phyloP scores from a whole-genome alignment of 2,329 filamentous ascomycete species.

The Diaporthe destruens region DNA sequence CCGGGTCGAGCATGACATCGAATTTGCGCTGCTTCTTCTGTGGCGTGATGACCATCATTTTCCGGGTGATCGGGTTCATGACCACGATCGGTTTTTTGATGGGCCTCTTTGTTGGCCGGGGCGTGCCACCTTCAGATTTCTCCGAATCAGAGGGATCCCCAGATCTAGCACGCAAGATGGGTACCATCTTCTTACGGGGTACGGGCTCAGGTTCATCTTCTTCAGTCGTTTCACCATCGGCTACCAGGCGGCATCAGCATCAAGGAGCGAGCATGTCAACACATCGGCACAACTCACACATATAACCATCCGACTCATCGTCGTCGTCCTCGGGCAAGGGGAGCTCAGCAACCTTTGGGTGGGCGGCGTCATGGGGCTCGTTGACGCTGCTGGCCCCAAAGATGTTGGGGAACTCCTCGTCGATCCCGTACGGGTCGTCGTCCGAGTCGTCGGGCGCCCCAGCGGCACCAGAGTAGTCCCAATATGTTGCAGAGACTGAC shows the following conservation, averaged over 20 bases:
- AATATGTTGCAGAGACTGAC: slow-evolving; percentile 70
- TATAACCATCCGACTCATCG: slow-evolving; percentile 62
- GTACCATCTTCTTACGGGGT: slow-evolving; percentile 59
- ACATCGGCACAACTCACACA: slow-evolving; percentile 63
- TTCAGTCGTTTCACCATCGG: slow-evolving; percentile 73
- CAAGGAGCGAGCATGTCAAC: slow-evolving; percentile 37
- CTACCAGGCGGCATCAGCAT: slow-evolving; percentile 59
- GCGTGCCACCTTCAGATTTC: slow-evolving; percentile 42
- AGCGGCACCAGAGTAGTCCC: slow-evolving; percentile 69
- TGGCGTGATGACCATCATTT: slow-evolving; percentile 74
- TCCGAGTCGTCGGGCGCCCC: slow-evolving; percentile 50
- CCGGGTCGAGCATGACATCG: slow-evolving; percentile 64
- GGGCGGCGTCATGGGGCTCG: neutral
- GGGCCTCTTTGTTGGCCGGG: slow-evolving; percentile 50
- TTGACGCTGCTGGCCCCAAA: slow-evolving; percentile 23
- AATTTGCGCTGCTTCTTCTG: slow-evolving; percentile 56
- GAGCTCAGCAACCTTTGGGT: slow-evolving; percentile 25
- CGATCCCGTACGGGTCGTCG: slow-evolving; percentile 44
- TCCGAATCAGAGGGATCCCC: slow-evolving; percentile 61
- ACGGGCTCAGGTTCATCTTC: slow-evolving; percentile 67
- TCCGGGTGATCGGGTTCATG: slow-evolving; percentile 67
- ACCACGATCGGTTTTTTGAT: slow-evolving; percentile 71
- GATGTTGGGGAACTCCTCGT: slow-evolving; percentile 33
- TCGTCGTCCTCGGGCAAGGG: slow-evolving; percentile 41
- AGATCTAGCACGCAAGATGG: slow-evolving; percentile 24